Base-by-base conservation (phyloP, 768 basidiomycete species). In the Pulveroboletus ravenelii region DNA sequence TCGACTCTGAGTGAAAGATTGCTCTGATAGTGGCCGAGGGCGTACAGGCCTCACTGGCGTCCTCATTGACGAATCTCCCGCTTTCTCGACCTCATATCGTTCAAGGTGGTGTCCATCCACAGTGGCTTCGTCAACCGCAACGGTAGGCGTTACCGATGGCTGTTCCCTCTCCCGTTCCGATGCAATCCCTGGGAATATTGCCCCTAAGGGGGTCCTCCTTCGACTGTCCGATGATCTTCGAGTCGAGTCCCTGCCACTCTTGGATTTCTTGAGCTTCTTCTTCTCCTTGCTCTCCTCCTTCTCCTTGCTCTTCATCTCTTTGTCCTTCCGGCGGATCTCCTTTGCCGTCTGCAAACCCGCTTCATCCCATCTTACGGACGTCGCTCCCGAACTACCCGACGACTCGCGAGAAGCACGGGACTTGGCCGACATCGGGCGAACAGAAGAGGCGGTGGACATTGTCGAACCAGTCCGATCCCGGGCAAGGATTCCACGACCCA, bases 11-110 rank as follows among this genome's bases (percentile, higher is more conserved):
- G 74, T 76, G 6, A 81, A 66, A 58, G 78, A 62, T 63, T 84
- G 82, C 61, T 90, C 89, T 1, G 84, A 84, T 46, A 81, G 55
- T 0, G 87, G 86, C 13, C 87, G 71, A 1, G 71, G 67, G 10
- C 85, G 73, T 0, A 71, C 62, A 41, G 72, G 73, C 67, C 68
- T 72, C 18, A 58, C 36, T 0, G 75, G 75, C 0, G 75, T 75
- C 45, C 61, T 60, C 34, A 43, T 30, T 6, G 48, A 20, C 43
- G 55, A 45, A 14, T 45, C 25, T 23, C 9, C 15, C 7, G 2
- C 14, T 29, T 29, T 23, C 20, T 23, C 15, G 4, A 50, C n/a
- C 13, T 38, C 36, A 27, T 35, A 27, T 6, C 1, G 34, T 30
- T 14, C 29, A 23, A 1, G 25, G 1, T 62, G 64, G 61, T 82